phyloP scores from a whole-genome alignment of 2,329 filamentous ascomycete genomes.

The Fusarium pseudonygamai region DNA sequence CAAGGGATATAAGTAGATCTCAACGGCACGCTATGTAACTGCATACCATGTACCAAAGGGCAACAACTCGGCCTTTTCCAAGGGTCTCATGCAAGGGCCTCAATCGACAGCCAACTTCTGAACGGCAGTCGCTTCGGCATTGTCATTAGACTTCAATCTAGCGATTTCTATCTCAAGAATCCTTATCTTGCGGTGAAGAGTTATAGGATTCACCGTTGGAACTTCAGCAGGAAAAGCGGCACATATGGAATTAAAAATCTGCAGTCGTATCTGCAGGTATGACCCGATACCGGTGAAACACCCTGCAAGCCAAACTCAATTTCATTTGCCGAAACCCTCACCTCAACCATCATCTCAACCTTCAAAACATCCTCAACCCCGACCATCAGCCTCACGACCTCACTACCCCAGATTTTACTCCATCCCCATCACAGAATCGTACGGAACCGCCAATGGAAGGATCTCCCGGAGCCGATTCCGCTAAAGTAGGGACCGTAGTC shows the following conservation, averaged over 20 bases:
- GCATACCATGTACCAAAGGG: accelerated
- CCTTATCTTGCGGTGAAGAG: neutral
- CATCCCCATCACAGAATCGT: neutral
- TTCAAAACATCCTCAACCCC: neutral
- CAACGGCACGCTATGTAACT: neutral
- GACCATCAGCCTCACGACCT: neutral
- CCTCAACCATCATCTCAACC: neutral
- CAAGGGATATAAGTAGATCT: neutral
- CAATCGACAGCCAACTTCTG: no score
- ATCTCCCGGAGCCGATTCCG: constrained; percentile 3
- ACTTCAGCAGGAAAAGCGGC: neutral
- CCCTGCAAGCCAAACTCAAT: accelerated
- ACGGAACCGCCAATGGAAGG: neutral
- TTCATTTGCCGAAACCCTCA: neutral
- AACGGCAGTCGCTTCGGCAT: accelerated
- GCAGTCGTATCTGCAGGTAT: neutral
- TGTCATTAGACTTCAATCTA: accelerated
- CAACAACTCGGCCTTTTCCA: neutral
- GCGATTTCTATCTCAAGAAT: accelerated
- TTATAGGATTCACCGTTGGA: accelerated
- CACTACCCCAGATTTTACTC: neutral
- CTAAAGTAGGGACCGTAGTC: neutral
- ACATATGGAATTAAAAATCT: neutral
- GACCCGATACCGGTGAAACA: neutral
- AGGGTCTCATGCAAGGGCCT: neutral